These are phyloP conservation scores for Gymnopilus junonius DNA, from an alignment of 768 basidiomycete species.

Conservation along the genomic window DNA sequence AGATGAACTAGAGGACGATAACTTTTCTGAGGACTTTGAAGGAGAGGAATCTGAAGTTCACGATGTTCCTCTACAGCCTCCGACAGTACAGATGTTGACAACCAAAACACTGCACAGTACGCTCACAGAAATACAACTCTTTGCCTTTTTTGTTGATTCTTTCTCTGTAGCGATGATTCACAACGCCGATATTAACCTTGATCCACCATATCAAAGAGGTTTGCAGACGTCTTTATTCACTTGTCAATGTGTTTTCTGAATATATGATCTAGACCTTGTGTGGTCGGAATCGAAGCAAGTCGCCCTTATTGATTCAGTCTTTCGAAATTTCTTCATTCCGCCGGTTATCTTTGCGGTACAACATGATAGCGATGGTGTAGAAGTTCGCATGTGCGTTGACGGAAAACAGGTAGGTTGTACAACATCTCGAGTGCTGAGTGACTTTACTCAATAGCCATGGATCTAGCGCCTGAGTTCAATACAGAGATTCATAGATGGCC, in stretches of 20 bases:
- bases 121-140: slow-evolving; percentile 13
- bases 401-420: slow-evolving; percentile 73
- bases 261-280: slow-evolving; percentile 61
- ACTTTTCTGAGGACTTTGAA: slow-evolving; percentile 43
- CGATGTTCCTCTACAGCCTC: slow-evolving; percentile 45
- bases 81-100: slow-evolving; percentile 44
- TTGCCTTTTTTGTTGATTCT: neutral
- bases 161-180: slow-evolving; percentile 60
- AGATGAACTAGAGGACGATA: slow-evolving; percentile 54
- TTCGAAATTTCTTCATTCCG: slow-evolving; percentile 79
- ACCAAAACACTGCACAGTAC: slow-evolving; percentile 52
- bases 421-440: slow-evolving; percentile 12
- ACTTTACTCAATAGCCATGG: slow-evolving; percentile 1
- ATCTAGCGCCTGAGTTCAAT: slow-evolving; percentile 76
- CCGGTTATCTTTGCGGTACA: slow-evolving; percentile 76
- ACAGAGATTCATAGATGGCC: slow-evolving; percentile 74
- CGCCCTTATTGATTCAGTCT: slow-evolving; percentile 76
- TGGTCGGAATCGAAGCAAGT: slow-evolving; percentile 76
- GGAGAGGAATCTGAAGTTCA: slow-evolving; percentile 36
- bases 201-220: slow-evolving; percentile 79
- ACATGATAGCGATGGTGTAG: slow-evolving; percentile 56
- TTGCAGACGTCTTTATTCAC: slow-evolving; percentile 16
- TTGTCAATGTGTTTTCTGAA: neutral
- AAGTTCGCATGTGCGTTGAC: slow-evolving; percentile 71
- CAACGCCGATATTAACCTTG: slow-evolving; percentile 69